These are phyloP conservation scores for Monosporozyma aerobia DNA, from an alignment of 805 yeast species.

Conservation along the genomic window DNA sequence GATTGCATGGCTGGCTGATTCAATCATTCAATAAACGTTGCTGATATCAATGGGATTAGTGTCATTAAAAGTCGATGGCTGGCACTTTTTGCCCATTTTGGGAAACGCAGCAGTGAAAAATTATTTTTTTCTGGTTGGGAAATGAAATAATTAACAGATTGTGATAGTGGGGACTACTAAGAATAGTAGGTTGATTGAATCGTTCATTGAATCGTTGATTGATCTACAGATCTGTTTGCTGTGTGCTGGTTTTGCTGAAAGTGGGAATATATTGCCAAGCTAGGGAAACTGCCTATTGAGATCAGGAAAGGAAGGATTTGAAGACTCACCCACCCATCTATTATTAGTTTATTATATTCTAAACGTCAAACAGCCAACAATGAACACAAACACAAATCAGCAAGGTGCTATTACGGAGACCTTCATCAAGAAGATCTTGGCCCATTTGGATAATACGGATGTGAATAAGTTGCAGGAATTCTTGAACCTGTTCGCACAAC, in stretches of 20 bases:
- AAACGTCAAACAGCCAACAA: background rate
- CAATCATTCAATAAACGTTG: background rate
- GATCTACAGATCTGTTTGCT: background rate
- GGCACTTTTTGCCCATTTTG: background rate
- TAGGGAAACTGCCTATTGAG: background rate
- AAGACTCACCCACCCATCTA: background rate
- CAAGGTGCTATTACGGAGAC: slow-evolving; percentile 25
- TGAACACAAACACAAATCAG: slow-evolving; percentile 1
- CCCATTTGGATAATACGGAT: slow-evolving; percentile 28
- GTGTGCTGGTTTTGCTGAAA: background rate
- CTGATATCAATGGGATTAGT: no score
- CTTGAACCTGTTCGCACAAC: slow-evolving; percentile 15
- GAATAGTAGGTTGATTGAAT: background rate
- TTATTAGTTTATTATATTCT: background rate
- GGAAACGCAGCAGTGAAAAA: background rate
- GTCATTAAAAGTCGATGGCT: background rate
- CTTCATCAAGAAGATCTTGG: slow-evolving; percentile 28
- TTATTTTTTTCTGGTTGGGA: background rate
- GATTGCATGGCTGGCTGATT: background rate
- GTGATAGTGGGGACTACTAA: background rate
- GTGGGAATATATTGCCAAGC: background rate
- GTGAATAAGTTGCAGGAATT: slow-evolving; percentile 24
- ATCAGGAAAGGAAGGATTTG: no score
- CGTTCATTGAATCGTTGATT: no score
- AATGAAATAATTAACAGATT: background rate